Evolutionary conservation across 192 early-diverging fungal species (phyloP).

Genomic region (Funneliformis geosporum): DNA sequence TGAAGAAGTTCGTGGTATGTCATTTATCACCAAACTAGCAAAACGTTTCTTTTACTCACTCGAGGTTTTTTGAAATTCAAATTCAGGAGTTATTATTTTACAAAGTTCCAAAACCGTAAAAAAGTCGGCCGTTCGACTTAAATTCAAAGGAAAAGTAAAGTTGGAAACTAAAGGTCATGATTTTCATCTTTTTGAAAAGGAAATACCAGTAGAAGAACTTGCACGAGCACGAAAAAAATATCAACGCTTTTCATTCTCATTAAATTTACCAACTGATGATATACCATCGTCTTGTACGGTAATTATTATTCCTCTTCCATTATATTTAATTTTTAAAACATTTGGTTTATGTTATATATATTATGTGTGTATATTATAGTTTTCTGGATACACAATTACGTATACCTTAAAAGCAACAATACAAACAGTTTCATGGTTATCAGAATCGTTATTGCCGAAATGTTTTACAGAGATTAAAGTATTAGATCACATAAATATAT

Average conservation of each 20-base stretch:
- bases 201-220: not conserved
- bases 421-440: slow-evolving; percentile 2
- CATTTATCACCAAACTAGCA: not conserved
- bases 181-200: not conserved
- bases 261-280: not conserved
- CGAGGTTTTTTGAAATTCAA: not conserved
- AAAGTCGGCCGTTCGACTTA: not conserved
- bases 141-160: not conserved
- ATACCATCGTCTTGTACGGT: not conserved
- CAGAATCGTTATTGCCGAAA: not conserved
- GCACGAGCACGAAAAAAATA: not conserved
- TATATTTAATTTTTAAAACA: not conserved
- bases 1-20: not conserved
- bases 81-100: not conserved
- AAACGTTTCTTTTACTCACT: not conserved
- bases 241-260: not conserved
- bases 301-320: not conserved
- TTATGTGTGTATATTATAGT: not conserved
- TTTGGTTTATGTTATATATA: no score
- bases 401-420: slow-evolving; percentile 19
- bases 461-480: slow-evolving; percentile 1
- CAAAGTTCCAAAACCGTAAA: not conserved
- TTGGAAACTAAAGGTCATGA: not conserved
- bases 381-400: not conserved
- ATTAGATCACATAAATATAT: slow-evolving; percentile 12